Base-by-base conservation (phyloP, 2,329 filamentous ascomycete genomes). In the Eutypa lata region DNA sequence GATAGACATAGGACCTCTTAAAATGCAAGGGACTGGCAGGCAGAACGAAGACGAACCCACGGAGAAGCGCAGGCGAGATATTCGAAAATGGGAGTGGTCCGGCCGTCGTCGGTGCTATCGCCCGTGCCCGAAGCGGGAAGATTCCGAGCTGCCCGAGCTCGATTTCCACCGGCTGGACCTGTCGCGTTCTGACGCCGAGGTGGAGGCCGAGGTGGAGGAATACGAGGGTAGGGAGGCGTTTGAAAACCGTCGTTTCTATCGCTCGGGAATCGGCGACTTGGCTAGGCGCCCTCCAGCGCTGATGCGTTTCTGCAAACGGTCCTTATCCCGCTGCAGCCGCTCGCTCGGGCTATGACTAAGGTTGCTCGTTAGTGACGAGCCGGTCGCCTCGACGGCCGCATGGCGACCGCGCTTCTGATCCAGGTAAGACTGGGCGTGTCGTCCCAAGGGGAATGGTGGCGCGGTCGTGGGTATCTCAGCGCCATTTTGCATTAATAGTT, bases 401-500 rank as follows among this genome's bases (percentile, higher is more conserved):
- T 73, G 69, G 57, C 80, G 74, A 51, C 79, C 73, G 54, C 80
- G 76, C 69, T 86, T 96, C 72, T 91, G 86, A 59, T 96, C 91
- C 47, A 97, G 77, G 64, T 97, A 99, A 33, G 89, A 71, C 65
- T 89, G 87, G 2, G 94, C 93, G 46, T 87, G 87, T 10, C 83
- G 78, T 55, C 90, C 91, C 11, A 99, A 80, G 1, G 91, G 91
- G 60, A 97, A 92, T 0, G 90, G 88, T 1, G 92, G 90, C 55
- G 89, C 78, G 2, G 84, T 76, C 1, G 76, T 67, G 0, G 94
- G 93, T 33, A 97, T 88, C 57, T 96, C 89, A 3, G 92, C 92
- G 16, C 94, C 94, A 65, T 99, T 97, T 63, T 97, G 95, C 14
- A 96, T 78, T 14, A 99, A 80, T 54, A 99, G 75, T 70, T 99